A percentile compares a stretch with the other conserved stretches of the same genome.
phyloP scores from a whole-genome alignment of 73 alveolate genomes.

The Paramecium caudatum region DNA sequence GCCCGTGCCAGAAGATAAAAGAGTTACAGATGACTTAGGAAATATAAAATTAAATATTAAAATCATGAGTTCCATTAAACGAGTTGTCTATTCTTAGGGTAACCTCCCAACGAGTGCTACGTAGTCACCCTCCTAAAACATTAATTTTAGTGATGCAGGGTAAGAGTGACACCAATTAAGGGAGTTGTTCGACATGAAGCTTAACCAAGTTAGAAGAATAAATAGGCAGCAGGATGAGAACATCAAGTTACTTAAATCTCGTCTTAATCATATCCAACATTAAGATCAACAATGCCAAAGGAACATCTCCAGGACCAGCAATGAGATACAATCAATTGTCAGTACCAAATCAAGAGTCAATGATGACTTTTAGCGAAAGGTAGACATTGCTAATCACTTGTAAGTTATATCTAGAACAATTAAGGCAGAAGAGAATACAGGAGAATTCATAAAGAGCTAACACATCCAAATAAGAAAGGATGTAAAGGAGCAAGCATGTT shows the following conservation, averaged over 20 bases:
- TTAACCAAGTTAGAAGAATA: slow-evolving; percentile 52
- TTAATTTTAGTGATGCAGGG: slow-evolving; percentile 34
- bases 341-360: slow-evolving; percentile 19
- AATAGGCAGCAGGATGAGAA: slow-evolving; percentile 18
- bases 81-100: slow-evolving; percentile 33
- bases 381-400: background rate
- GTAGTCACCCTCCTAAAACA: background rate
- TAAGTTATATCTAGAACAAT: slow-evolving; percentile 1
- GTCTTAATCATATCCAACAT: slow-evolving; percentile 50
- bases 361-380: slow-evolving; percentile 23
- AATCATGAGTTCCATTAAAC: too few relatives aligned
- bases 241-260: background rate
- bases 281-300: slow-evolving; percentile 7
- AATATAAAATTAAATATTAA: background rate
- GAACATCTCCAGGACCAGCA: slow-evolving; percentile 34
- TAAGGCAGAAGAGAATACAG: background rate
- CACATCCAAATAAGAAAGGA: slow-evolving; percentile 24
- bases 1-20: slow-evolving; percentile 97
- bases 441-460: slow-evolving; percentile 5
- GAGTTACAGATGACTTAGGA: slow-evolving; percentile 86
- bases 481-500: background rate
- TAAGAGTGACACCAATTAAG: background rate
- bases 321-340: slow-evolving; percentile 1
- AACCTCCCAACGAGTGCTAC: slow-evolving; percentile 9
- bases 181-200: slow-evolving; percentile 47